Evolutionary conservation across 805 yeast genomes (phyloP).

Genomic region (Cyberlindnera nakhonratchasimensis): DNA sequence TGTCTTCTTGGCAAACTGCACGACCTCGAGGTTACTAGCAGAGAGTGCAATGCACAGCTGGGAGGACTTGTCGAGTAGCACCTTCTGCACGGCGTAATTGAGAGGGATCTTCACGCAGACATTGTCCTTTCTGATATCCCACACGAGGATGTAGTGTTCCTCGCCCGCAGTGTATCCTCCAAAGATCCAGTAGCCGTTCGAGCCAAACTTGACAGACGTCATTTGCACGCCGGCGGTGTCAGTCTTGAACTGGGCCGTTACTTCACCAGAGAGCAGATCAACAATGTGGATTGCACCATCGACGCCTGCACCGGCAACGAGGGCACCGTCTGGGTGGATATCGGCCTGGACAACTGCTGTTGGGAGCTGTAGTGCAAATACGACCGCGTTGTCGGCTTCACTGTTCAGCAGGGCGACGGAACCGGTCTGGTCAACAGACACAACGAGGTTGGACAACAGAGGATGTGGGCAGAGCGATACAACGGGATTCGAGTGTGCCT

Average conservation of each 20-base stretch:
- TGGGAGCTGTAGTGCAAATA: slow-evolving; percentile 6
- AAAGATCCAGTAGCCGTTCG: slow-evolving; percentile 63
- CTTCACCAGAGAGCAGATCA: slow-evolving; percentile 35
- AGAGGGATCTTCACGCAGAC: slow-evolving; percentile 9
- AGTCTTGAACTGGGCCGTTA: slow-evolving; percentile 23
- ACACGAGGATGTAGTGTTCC: slow-evolving; percentile 33
- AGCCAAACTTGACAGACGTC: slow-evolving; percentile 45
- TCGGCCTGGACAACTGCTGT: slow-evolving; percentile 9
- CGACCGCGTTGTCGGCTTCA: neutral
- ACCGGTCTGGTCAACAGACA: slow-evolving; percentile 29
- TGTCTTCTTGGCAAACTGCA: slow-evolving; percentile 22
- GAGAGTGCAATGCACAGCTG: slow-evolving; percentile 19
- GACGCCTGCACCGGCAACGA: slow-evolving; percentile 35
- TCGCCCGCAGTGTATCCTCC: slow-evolving; percentile 26
- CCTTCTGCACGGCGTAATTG: slow-evolving; percentile 4
- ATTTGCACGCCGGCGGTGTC: slow-evolving; percentile 20
- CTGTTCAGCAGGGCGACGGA: slow-evolving; percentile 24
- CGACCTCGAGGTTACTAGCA: slow-evolving; percentile 10
- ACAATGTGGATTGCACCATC: slow-evolving; percentile 32
- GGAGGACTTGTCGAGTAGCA: slow-evolving; percentile 24
- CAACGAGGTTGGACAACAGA: slow-evolving; percentile 27
- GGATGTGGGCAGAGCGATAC: slow-evolving; percentile 35
- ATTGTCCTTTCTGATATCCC: slow-evolving; percentile 46
- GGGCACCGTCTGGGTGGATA: slow-evolving; percentile 47
- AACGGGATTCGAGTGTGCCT: slow-evolving; percentile 13